Evolutionary conservation across 495 filamentous ascomycete species (phyloP), one percentile per base, ranked within the genome.

Genomic region (Penicillium mononematosum): DNA sequence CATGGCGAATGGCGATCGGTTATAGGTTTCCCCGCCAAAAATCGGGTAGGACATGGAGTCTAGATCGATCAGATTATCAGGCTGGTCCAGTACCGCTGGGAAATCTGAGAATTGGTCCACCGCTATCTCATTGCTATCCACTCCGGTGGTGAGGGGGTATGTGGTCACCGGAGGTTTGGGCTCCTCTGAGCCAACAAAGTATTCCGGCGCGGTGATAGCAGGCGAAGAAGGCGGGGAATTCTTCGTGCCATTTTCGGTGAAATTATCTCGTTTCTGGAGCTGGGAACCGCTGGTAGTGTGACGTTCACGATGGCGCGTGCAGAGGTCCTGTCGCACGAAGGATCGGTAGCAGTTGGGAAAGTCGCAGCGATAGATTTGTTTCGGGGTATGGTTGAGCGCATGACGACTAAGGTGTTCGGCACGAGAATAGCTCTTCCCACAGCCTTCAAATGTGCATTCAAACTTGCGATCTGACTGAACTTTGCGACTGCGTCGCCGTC

Each of bases 361-460:
- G 69, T 96, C 90, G 78, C 94, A 98, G 70, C 83, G 85, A 69
- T 95, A 98, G 34, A 98, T 96, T 66, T 95, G 89, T 73, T 98
- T 98, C 8, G 93, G 92, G 27, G 83, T 76, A 66, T 90, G 94
- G 65, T 98, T 98, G 63, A 98, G 73, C 74, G 97, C 93, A 73
- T 98, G 94, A 22, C 94, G 85, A 72, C 96, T 96, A 70, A 98
- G 81, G 77, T 98, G 94, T 73, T 98, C 94, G 22, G 93, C 93
- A 62, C 94, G 85, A 22, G 93, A 97, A 73, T 98, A 98, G 67
- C 88, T 92, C 80, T 96, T 98, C 24, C 90, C 91, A 61, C 94
- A 98, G 27, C 87, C 90, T 60, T 91, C 87, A 47, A 90, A 85
- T 11, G 88, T 86, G 70, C 94, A 98, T 62, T 92, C 88, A 60